Conservation (phyloP, 768 basidiomycete species). For the Scleroderma citrinum region DNA sequence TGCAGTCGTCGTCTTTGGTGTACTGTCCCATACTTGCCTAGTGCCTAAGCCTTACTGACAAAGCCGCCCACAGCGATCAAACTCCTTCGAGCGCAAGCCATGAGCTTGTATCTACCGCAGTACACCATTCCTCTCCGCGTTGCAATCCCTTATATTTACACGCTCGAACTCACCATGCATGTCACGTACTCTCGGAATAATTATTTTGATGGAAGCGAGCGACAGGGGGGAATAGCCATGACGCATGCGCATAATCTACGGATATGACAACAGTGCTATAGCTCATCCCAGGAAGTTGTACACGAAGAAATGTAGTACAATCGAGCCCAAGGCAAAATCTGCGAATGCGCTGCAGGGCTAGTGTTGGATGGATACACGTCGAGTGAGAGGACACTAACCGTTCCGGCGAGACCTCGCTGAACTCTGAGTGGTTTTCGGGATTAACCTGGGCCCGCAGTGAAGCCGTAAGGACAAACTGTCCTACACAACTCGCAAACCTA, state of each 20-base stretch:
- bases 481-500: conserved; percentile 89
- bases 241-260: too few relatives aligned
- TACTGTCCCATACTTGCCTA: conserved; percentile 24
- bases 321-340: conserved; percentile 92
- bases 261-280: too few relatives aligned
- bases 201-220: too few relatives aligned
- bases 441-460: conserved; percentile 91
- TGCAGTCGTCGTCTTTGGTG: conserved; percentile 77
- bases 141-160: too few relatives aligned
- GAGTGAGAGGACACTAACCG: conserved; percentile 45
- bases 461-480: conserved; percentile 94
- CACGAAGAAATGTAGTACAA: conserved; percentile 96
- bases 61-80: conserved; percentile 47
- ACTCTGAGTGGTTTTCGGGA: conserved; percentile 72
- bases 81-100: conserved; percentile 59
- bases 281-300: conserved; percentile 92
- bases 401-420: conserved; percentile 91
- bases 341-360: conserved; percentile 75
- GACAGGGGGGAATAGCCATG: too few relatives aligned
- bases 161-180: too few relatives aligned
- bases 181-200: too few relatives aligned
- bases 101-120: background rate
- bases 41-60: conserved; percentile 3
- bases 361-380: background rate
- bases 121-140: too few relatives aligned